Evolutionary conservation across 148 eudicot species (phyloP).

Genomic region (Diospyros kaki): DNA sequence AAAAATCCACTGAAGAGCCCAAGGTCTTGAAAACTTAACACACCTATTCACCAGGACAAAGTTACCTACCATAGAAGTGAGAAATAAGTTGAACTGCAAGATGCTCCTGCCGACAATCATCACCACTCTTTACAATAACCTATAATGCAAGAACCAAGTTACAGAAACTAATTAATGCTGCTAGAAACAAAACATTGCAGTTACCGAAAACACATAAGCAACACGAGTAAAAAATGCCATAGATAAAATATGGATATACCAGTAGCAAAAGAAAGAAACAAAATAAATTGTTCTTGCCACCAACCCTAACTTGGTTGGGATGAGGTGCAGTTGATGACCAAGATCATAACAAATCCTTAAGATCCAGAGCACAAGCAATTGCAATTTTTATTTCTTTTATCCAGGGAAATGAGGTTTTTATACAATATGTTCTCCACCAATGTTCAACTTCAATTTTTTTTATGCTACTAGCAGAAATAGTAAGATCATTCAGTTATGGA

Average conservation of each 20-base stretch:
- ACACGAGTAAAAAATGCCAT: too few relatives aligned
- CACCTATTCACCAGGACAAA: neutral
- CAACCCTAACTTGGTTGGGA: too few relatives aligned
- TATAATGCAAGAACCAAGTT: conserved; percentile 21
- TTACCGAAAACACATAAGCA: neutral
- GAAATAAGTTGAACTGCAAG: conserved; percentile 95
- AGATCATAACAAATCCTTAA: too few relatives aligned
- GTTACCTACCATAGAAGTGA: conserved; percentile 80
- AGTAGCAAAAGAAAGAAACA: neutral
- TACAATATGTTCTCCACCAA: neutral
- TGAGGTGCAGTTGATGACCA: too few relatives aligned
- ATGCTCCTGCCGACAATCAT: conserved; percentile 99
- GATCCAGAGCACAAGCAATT: too few relatives aligned
- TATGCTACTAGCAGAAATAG: too few relatives aligned
- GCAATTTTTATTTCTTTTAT: too few relatives aligned
- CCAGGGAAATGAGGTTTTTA: too few relatives aligned
- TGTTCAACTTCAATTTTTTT: neutral
- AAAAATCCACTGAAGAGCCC: neutral
- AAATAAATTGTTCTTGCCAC: too few relatives aligned
- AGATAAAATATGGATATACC: too few relatives aligned
- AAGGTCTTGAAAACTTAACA: neutral
- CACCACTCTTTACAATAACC: conserved; percentile 98
- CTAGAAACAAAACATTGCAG: neutral
- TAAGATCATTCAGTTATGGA: neutral
- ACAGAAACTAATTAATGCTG: conserved; percentile 7